These are phyloP conservation scores for Psidium friedrichsthalianum DNA, from an alignment of 345 rosid genomes.

Conservation along the genomic window DNA sequence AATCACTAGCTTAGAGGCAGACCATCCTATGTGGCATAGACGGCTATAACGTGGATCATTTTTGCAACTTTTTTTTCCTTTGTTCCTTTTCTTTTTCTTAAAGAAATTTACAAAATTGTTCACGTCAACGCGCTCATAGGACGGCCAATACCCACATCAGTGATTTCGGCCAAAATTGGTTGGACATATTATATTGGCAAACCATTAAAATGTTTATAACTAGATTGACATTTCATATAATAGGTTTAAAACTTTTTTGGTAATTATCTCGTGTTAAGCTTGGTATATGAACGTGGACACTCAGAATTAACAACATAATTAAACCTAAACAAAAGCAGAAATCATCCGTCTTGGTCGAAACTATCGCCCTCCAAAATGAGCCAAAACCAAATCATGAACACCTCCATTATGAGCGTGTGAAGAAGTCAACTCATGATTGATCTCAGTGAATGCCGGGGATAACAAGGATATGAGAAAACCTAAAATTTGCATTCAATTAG, in stretches of 20 bases:
- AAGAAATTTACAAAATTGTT: neutral
- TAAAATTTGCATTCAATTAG: neutral
- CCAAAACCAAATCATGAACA: neutral
- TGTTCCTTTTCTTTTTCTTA: neutral
- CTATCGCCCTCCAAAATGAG: neutral
- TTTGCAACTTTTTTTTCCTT: neutral
- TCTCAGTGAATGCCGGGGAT: neutral
- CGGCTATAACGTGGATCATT: neutral
- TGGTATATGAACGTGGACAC: neutral
- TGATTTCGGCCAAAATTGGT: neutral
- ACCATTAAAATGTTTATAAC: neutral
- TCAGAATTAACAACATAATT: neutral
- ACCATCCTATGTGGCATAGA: neutral
- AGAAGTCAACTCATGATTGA: neutral
- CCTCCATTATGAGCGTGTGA: neutral
- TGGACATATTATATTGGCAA: rapidly evolving
- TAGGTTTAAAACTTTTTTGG: neutral
- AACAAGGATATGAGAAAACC: neutral
- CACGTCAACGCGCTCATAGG: too few relatives aligned
- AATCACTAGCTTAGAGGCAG: neutral
- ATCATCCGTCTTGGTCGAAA: neutral
- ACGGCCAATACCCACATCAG: rapidly evolving
- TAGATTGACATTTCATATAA: neutral
- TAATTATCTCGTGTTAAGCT: neutral
- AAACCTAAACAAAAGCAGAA: neutral